Evolutionary conservation across 306 rosid species (phyloP).

Genomic region (Lathyrus tuberosus): DNA sequence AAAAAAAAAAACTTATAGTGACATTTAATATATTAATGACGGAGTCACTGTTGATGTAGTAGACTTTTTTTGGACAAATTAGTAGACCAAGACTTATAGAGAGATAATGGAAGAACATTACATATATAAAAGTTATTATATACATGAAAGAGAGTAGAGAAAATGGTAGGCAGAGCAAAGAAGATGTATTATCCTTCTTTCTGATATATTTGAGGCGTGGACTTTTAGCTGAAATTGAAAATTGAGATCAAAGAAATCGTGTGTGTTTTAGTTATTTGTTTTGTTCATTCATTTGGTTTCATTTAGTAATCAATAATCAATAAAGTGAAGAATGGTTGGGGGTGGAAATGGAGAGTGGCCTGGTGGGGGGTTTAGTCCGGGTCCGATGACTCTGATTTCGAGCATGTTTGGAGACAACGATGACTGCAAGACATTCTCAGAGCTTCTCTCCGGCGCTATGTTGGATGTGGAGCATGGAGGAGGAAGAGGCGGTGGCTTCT

Average conservation of each 20-base stretch:
- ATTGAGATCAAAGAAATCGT: conserved; percentile 50
- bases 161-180: conserved; percentile 5
- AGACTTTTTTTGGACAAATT: not conserved
- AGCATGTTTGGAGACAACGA: conserved; percentile 69
- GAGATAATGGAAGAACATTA: not conserved
- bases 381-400: conserved; percentile 80
- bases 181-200: not conserved
- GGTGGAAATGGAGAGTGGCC: conserved; percentile 53
- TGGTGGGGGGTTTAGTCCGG: conserved; percentile 68
- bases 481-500: conserved; percentile 1
- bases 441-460: conserved; percentile 64
- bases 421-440: conserved; percentile 75
- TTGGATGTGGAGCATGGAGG: conserved; percentile 38
- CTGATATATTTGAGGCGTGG: conserved; percentile 55
- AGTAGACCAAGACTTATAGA: not conserved
- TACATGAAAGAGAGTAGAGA: conserved; percentile 16
- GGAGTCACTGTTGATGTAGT: not conserved
- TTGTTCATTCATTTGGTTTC: not conserved
- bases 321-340: conserved; percentile 52
- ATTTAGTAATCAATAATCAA: not conserved
- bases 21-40: not conserved
- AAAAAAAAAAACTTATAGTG: not conserved
- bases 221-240: conserved; percentile 62
- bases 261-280: no score
- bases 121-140: conserved; percentile 5